Evolutionary conservation across 1,284 basidiomycete genomes (phyloP), one percentile per base, ranked within the genome.

Genomic region (Leucoagaricus sp.): DNA sequence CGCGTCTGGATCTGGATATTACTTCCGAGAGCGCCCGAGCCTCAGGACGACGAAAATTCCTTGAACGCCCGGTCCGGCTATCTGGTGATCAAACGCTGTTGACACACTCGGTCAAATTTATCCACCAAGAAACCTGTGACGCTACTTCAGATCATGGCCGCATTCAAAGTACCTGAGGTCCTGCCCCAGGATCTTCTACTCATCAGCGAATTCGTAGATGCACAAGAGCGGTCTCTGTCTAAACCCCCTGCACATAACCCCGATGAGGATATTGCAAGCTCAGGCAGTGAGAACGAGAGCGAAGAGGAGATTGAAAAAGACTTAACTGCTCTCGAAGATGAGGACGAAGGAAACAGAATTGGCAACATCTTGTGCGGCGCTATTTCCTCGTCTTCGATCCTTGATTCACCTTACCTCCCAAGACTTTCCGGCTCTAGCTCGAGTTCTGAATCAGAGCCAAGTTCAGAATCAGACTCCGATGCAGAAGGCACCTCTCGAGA

Each of bases 151-250:
- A 59, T 50, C 55, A 77, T 76, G 74, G 66, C 72, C 52, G 58
- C 56, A 50, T 91, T 89, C 76, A 84, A 82, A 65, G 62, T 81
- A 10, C 88, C 88, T 33, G 75, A 75, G n/a, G 64, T 63, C 15
- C 70, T 89, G 19, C 81, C 89, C 9, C 89, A 90, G 64, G 89
- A 91, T 65, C 71, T 91, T 19, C 77, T 87, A 38, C 76, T 91
- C 45, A 91, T 91, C 42, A 84, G 83, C 53, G 83, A 84, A 55
- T 62, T 90, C 28, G 72, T 91, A 54, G 85, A 83, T 13, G 52
- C 59, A 25, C 58, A 67, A 49, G 17, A 55, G 17, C 17, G 41
- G n/a, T 31, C 57, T 60, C 66, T 12, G 21, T 69, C 50, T 61
- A 15, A 59, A 2, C 60, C 64, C 13, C 26, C 60, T 40, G 28